A percentile compares a stretch with the other conserved stretches of the same genome.
These are phyloP conservation scores for Phytophthora sp. DNA, from an alignment of 352 stramenopile species.

Conservation along the genomic window DNA sequence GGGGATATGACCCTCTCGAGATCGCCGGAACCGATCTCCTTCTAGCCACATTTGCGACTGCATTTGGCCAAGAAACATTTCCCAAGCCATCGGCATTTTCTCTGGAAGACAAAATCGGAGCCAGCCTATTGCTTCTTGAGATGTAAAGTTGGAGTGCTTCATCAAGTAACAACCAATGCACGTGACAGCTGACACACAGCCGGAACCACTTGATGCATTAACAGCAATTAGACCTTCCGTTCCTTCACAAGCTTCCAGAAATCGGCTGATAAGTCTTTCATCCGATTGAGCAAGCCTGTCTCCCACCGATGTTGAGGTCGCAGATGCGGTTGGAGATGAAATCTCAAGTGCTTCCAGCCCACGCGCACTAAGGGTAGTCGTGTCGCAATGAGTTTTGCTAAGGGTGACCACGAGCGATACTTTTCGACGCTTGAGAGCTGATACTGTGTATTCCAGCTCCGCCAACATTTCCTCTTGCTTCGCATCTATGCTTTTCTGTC, in stretches of 20 bases:
- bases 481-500: not conserved
- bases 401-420: conserved; percentile 31
- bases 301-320: not conserved
- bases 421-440: conserved; percentile 26
- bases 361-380: conserved; percentile 5
- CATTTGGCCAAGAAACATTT: conserved; percentile 91
- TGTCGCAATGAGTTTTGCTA: conserved; percentile 9
- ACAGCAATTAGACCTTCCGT: conserved; percentile 59
- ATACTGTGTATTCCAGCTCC: conserved; percentile 6
- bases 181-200: conserved; percentile 81
- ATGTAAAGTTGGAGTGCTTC: conserved; percentile 97
- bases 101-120: conserved; percentile 94
- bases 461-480: conserved; percentile 2
- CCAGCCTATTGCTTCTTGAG: conserved; percentile 95
- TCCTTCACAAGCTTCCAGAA: conserved; percentile 91
- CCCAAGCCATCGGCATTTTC: conserved; percentile 83
- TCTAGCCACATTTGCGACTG: conserved; percentile 79
- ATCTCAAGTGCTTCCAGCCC: conserved; percentile 26
- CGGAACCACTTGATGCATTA: conserved; percentile 63
- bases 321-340: conserved; percentile 1
- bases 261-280: conserved; percentile 75
- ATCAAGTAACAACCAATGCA: conserved; percentile 98
- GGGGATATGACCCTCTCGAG: conserved; percentile 9
- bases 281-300: conserved; percentile 24
- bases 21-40: conserved; percentile 48